Evolutionary conservation across 331 rosid genomes (phyloP).

Genomic region (Quercus tomentella): DNA sequence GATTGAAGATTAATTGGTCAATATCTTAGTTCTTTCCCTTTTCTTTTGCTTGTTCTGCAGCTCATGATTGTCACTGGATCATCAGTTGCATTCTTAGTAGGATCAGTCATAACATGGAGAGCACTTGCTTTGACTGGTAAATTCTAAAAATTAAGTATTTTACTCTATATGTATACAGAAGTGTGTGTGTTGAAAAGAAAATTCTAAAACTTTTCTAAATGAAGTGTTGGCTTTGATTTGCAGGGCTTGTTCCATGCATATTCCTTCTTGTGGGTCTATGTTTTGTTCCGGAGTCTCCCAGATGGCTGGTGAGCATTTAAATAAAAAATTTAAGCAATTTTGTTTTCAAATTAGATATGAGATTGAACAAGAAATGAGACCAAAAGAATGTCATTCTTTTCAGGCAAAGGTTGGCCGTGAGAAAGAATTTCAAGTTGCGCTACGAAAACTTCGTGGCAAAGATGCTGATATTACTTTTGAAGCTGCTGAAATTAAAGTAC

Average conservation of each 20-base stretch:
- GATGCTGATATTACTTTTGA: conserved; percentile 37
- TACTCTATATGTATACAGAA: background rate
- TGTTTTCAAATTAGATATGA: background rate
- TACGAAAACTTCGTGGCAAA: conserved; percentile 37
- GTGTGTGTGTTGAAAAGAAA: background rate
- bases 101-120: conserved; percentile 39
- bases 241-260: conserved; percentile 47
- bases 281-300: conserved; percentile 46
- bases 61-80: conserved; percentile 46
- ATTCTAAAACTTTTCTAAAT: background rate
- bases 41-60: conserved; percentile 17
- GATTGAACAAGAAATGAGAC: background rate
- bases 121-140: conserved; percentile 42
- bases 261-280: conserved; percentile 32
- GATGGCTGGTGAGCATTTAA: conserved; percentile 45
- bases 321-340: background rate
- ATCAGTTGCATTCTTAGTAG: conserved; percentile 35
- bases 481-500: conserved; percentile 41
- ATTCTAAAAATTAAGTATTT: background rate
- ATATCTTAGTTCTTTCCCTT: background rate
- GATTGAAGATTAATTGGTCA: background rate
- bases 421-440: conserved; percentile 33
- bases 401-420: conserved; percentile 47
- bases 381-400: background rate
- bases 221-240: conserved; percentile 12